phyloP scores from a whole-genome alignment of 441 rosid genomes.

The Syzygium malaccense region DNA sequence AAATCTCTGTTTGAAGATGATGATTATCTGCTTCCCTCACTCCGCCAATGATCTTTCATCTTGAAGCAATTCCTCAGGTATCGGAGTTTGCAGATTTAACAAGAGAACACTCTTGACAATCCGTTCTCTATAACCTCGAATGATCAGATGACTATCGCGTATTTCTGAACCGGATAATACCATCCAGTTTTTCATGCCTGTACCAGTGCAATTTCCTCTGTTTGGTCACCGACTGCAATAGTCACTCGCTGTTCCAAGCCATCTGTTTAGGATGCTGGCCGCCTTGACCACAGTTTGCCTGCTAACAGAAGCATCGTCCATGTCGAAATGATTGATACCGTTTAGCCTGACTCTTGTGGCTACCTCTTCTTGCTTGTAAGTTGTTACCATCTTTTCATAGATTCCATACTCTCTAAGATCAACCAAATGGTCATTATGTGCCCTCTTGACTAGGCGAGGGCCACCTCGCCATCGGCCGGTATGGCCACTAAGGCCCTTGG shows the following conservation, averaged over 20 bases:
- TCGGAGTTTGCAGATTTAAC: background rate
- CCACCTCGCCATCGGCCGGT: too few species aligned
- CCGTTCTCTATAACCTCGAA: background rate
- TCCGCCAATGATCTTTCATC: background rate
- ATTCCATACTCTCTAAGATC: background rate
- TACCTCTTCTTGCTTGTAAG: background rate
- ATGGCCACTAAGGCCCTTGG: too few species aligned
- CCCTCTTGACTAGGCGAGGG: background rate
- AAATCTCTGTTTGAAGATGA: background rate
- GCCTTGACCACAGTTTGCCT: background rate
- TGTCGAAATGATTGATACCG: background rate
- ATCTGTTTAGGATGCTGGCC: rapidly evolving
- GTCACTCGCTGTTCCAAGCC: background rate
- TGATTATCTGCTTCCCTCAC: background rate
- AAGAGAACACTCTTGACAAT: background rate
- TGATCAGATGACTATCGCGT: background rate
- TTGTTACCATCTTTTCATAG: rapidly evolving
- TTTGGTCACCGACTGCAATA: rapidly evolving
- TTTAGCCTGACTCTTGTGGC: background rate
- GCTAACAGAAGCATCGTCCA: rapidly evolving
- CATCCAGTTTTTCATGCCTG: background rate
- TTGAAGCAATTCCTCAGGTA: background rate
- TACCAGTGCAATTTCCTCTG: background rate
- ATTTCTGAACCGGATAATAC: background rate
- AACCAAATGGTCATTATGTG: background rate